phyloP scores from a whole-genome alignment of 2,329 filamentous ascomycete genomes.

The Aureobasidium melanogenum region DNA sequence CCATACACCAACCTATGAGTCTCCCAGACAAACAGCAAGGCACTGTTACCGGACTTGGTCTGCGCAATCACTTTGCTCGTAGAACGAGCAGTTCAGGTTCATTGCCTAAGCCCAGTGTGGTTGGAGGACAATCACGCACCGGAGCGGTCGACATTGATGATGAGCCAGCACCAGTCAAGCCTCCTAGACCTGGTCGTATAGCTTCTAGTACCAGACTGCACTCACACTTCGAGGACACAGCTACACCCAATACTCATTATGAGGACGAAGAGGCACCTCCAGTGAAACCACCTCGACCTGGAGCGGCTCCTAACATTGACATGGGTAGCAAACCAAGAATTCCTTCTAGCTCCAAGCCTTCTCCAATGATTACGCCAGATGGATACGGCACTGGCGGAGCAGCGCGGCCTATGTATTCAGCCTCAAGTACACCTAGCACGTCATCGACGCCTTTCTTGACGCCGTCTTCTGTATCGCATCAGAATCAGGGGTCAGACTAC shows the following conservation, averaged over 20 bases:
- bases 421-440: constrained; percentile 8
- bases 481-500: constrained; percentile 27
- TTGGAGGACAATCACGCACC: neutral
- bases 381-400: constrained; percentile 7
- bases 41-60: constrained; percentile 39
- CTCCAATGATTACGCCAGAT: neutral
- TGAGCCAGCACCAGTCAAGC: constrained; percentile 24
- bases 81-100: constrained; percentile 13
- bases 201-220: neutral
- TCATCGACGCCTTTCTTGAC: constrained; percentile 10
- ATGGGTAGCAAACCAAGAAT: constrained; percentile 13
- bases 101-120: constrained; percentile 6
- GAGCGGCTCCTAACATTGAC: constrained; percentile 16
- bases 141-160: constrained; percentile 18
- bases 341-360: constrained; percentile 9
- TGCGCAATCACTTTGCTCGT: constrained; percentile 29
- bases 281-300: constrained; percentile 25
- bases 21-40: constrained; percentile 37
- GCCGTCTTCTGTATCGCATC: constrained; percentile 5
- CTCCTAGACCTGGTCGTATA: constrained; percentile 23
- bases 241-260: neutral
- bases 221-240: neutral
- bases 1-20: constrained; percentile 48
- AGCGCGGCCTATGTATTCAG: constrained; percentile 12
- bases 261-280: constrained; percentile 26